Evolutionary conservation across 2,329 filamentous ascomycete species (phyloP).

Genomic region (Arthrobotrys megalospora): DNA sequence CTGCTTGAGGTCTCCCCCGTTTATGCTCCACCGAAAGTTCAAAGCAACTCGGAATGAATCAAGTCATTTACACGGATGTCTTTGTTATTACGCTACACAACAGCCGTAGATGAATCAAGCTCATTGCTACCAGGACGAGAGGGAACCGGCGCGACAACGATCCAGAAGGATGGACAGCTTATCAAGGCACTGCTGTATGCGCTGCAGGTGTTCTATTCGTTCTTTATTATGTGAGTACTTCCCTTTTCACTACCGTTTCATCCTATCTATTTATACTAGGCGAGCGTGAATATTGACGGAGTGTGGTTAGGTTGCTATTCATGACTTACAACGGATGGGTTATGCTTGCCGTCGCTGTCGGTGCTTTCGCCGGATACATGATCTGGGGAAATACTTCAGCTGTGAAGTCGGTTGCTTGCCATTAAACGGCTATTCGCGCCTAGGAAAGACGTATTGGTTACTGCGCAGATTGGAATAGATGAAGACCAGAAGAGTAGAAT

Average conservation of each 20-base stretch:
- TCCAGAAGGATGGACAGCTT: constrained; percentile 78
- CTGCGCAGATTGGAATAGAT: background rate
- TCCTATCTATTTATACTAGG: background rate
- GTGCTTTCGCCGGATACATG: constrained; percentile 90
- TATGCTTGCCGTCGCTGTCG: constrained; percentile 90
- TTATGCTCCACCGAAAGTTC: constrained; percentile 6
- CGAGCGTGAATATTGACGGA: background rate
- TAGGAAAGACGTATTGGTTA: background rate
- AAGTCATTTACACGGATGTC: constrained; percentile 25
- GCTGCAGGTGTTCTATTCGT: constrained; percentile 96
- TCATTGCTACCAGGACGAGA: constrained; percentile 73
- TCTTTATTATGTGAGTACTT: constrained; percentile 93
- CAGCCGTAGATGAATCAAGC: constrained; percentile 68
- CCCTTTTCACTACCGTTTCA: background rate
- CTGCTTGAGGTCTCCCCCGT: constrained; percentile 48
- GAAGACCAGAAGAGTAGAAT: background rate
- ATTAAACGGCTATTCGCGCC: constrained; percentile 71
- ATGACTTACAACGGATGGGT: constrained; percentile 99
- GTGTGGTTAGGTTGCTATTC: constrained; percentile 85
- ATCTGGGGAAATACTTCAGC: constrained; percentile 78
- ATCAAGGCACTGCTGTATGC: constrained; percentile 88
- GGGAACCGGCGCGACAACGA: constrained; percentile 22
- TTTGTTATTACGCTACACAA: constrained; percentile 22
- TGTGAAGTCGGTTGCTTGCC: constrained; percentile 90
- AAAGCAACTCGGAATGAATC: constrained; percentile 36